Percentiles rank a stretch among this genome's conserved stretches.
Evolutionary conservation across 106 monocot species (phyloP).

Genomic region (Dendrobium chrysotoxum): DNA sequence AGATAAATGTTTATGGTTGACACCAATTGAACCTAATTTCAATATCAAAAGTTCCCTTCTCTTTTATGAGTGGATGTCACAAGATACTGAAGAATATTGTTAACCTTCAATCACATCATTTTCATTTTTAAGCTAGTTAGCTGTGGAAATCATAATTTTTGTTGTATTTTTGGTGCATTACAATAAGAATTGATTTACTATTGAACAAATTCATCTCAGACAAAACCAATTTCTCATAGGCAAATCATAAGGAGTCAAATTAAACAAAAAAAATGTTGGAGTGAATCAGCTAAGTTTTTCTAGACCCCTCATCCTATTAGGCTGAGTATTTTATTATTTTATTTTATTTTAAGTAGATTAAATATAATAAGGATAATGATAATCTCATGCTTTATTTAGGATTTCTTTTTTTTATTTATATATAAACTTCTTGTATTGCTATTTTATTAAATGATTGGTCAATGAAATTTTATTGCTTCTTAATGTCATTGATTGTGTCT

Average conservation of each 20-base stretch:
- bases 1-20: too few species aligned
- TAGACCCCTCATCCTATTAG: neutral
- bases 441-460: neutral
- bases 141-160: neutral
- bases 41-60: too few species aligned
- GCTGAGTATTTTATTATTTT: neutral
- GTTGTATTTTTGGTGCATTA: neutral
- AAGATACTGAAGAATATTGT: too few species aligned
- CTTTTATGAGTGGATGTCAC: too few species aligned
- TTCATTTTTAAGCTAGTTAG: neutral
- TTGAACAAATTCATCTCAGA: neutral
- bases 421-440: neutral
- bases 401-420: neutral
- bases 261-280: neutral
- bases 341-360: neutral
- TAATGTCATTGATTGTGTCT: too few species aligned
- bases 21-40: too few species aligned
- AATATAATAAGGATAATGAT: neutral
- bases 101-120: neutral
- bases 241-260: neutral
- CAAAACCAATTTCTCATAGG: neutral
- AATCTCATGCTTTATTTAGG: neutral
- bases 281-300: neutral
- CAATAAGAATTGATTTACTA: neutral
- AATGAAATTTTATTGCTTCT: neutral